Evolutionary conservation across 2,329 filamentous ascomycete genomes (phyloP).

Genomic region (Venturia carpophila): DNA sequence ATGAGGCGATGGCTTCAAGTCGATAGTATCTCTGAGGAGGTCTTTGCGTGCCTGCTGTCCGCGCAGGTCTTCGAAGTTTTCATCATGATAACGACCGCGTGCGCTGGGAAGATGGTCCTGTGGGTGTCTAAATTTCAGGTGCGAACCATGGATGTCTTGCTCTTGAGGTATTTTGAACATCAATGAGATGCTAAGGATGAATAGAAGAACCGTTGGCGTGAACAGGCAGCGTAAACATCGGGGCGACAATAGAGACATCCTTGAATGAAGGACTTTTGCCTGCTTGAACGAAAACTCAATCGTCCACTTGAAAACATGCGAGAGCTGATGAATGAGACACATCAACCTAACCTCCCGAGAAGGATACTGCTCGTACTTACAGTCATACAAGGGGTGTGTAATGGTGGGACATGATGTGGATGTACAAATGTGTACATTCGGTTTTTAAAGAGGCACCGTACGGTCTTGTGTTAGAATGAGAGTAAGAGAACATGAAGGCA

Average conservation of each 20-base stretch:
- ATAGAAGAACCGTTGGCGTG: background rate
- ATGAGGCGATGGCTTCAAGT: background rate
- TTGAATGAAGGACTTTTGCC: background rate
- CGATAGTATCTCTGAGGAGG: background rate
- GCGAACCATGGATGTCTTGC: background rate
- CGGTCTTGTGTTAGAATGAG: background rate
- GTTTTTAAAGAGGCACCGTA: background rate
- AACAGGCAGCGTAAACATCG: background rate
- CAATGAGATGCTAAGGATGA: background rate
- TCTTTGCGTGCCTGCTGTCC: background rate
- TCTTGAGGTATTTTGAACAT: background rate
- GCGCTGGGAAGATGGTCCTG: background rate
- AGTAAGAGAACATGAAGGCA: background rate
- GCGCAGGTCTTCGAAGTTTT: background rate
- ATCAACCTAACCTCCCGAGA: background rate
- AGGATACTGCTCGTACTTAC: background rate
- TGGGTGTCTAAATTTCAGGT: background rate
- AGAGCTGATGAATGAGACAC: background rate
- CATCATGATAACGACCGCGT: background rate
- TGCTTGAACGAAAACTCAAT: background rate
- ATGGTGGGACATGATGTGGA: background rate
- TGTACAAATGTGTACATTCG: background rate
- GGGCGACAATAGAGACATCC: background rate
- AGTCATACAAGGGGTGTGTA: background rate
- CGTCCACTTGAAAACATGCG: background rate